Evolutionary conservation across 2,329 filamentous ascomycete species (phyloP).

Genomic region (Fusarium ramigenum): DNA sequence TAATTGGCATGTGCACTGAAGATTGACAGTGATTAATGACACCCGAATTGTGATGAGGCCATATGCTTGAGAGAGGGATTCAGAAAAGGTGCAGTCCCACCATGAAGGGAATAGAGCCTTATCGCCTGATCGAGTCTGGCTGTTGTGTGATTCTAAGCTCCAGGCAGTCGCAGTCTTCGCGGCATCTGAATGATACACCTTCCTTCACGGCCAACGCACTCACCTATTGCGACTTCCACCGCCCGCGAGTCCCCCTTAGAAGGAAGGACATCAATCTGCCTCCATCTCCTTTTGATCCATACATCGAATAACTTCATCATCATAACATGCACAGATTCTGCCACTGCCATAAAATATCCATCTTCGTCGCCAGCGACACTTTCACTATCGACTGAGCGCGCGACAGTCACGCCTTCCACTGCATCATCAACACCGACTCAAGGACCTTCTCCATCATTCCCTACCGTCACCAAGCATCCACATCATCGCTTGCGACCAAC

Average conservation of each 20-base stretch:
- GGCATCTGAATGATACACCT: not conserved
- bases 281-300: not conserved
- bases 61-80: no score
- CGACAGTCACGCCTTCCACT: not conserved
- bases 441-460: fast-evolving
- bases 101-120: no score
- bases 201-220: not conserved
- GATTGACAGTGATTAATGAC: fast-evolving
- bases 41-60: not conserved
- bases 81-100: no score
- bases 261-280: no score
- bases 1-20: no score
- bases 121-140: no score
- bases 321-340: fast-evolving
- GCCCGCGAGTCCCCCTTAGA: no score
- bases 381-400: fast-evolving
- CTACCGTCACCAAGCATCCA: not conserved
- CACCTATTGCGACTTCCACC: not conserved
- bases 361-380: not conserved
- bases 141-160: fast-evolving
- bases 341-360: not conserved
- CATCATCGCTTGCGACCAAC: not conserved
- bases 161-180: not conserved
- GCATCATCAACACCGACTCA: not conserved
- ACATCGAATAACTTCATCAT: not conserved